Base-by-base conservation (phyloP, 176 grass and related monocot species). In the Secale cereale region DNA sequence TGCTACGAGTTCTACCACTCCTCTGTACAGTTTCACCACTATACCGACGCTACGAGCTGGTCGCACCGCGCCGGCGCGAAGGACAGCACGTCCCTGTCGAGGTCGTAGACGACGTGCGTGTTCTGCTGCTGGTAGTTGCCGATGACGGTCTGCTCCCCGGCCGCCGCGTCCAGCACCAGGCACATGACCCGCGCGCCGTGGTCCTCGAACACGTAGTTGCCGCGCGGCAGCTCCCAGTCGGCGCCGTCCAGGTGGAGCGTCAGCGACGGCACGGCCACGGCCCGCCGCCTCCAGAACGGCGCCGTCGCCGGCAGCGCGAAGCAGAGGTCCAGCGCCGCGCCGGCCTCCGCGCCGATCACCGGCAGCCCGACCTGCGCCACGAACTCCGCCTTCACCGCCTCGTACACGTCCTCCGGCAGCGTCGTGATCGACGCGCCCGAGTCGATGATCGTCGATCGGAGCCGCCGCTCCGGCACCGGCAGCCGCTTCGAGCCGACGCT, bases 81-180 rank as follows among this genome's bases (percentile, higher is more conserved):
- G 30, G 97, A 92, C 15, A 99, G 78, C 30, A 57, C 46, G 82
- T 89, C 75, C 11, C 63, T 86, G 60, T 77, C 59, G 50, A 99
- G 76, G 90, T 99, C 91, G 85, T 96, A 99, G 7, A 94, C 85
- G 71, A 99, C 91, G 63, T 99, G 88, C 82, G 93, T 89, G 74
- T 94, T 94, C 76, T 99, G 97, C 79, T 99, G 97, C 63, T 99
- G 94, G 85, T 92, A 95, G 87, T 96, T 99, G 62, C 93, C 97
- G 65, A 99, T 87, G 57, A 96, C 84, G 7, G 88, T 78, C 71
- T 80, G 83, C 5, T 91, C 91, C 14, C 83, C 87, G 8, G 90
- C 77, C 33, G 78, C 88, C 43, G 88, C 73, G 83, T 92, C 91
- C n/a, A 96, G 85, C 37, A 92, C 89, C 30, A 95, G 41, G 76